phyloP scores from a whole-genome alignment of 1,284 basidiomycete species.

The Tetrapyrgos nigripes region DNA sequence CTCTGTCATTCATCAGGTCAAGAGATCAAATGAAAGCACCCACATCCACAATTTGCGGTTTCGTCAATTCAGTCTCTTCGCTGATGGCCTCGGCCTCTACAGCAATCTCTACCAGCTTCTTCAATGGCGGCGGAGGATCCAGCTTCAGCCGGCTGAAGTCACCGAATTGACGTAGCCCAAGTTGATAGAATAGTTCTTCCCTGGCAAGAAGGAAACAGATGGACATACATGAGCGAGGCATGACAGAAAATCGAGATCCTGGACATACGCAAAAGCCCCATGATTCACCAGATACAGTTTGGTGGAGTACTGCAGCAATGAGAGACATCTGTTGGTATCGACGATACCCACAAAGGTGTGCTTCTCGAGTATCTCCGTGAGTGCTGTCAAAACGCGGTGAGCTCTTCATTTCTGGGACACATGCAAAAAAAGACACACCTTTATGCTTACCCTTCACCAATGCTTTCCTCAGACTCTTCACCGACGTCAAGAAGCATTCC shows the following conservation, averaged over 20 bases:
- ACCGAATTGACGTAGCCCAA: slow-evolving; percentile 93
- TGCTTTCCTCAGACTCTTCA: slow-evolving; percentile 69
- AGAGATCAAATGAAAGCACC: slow-evolving; percentile 30
- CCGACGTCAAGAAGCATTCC: slow-evolving; percentile 82
- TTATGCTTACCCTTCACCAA: slow-evolving; percentile 69
- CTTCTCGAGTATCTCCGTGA: slow-evolving; percentile 85
- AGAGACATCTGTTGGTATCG: slow-evolving; percentile 76
- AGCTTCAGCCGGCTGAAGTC: slow-evolving; percentile 79
- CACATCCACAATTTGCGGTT: slow-evolving; percentile 75
- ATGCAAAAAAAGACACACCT: slow-evolving; percentile 53
- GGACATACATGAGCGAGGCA: background rate
- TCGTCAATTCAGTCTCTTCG: slow-evolving; percentile 54
- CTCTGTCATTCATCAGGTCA: background rate
- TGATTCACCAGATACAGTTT: slow-evolving; percentile 92
- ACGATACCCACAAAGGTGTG: slow-evolving; percentile 96
- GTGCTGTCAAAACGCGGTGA: slow-evolving; percentile 52
- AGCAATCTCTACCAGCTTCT: slow-evolving; percentile 78
- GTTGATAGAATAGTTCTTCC: slow-evolving; percentile 96
- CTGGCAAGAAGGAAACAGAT: slow-evolving; percentile 44
- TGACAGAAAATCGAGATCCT: background rate
- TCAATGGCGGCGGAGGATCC: slow-evolving; percentile 82
- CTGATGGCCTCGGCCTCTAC: slow-evolving; percentile 75
- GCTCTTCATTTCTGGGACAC: background rate
- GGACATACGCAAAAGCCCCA: slow-evolving; percentile 74
- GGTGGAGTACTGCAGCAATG: slow-evolving; percentile 89